Conservation (phyloP, 1,284 basidiomycete genomes). For the Bjerkandera adusta region DNA sequence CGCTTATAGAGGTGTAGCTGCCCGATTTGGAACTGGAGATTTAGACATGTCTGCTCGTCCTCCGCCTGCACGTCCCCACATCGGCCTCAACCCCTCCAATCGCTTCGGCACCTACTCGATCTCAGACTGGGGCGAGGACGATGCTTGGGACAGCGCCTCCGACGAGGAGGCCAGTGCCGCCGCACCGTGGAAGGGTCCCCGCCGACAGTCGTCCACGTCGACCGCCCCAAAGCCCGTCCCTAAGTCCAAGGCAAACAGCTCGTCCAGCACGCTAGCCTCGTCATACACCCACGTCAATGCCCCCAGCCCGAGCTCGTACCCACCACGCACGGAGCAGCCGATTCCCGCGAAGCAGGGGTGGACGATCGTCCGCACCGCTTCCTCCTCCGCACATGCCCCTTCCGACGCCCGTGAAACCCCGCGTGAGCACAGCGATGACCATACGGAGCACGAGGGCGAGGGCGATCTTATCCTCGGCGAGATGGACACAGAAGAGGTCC, state of each 20-base stretch:
- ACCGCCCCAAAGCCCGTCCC: conserved; percentile 59
- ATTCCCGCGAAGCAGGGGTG: conserved; percentile 56
- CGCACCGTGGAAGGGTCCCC: conserved; percentile 44
- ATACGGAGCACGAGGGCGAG: conserved; percentile 51
- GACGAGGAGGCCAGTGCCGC: conserved; percentile 71
- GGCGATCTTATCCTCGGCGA: conserved; percentile 75
- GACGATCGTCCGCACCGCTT: conserved; percentile 67
- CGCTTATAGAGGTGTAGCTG: conserved; percentile 3
- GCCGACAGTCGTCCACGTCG: conserved; percentile 29
- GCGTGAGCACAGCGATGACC: conserved; percentile 31
- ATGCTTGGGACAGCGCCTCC: conserved; percentile 87
- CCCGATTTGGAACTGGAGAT: conserved; percentile 9
- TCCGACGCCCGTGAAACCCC: conserved; percentile 31
- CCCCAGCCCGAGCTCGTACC: conserved; percentile 76
- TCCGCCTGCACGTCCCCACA: conserved; percentile 75
- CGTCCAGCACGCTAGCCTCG: conserved; percentile 69
- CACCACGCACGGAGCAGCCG: conserved; percentile 45
- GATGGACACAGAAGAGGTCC: conserved; percentile 60
- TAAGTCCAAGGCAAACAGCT: conserved; percentile 42
- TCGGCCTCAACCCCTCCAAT: conserved; percentile 56
- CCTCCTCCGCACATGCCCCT: no score
- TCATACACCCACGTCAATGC: conserved; percentile 81
- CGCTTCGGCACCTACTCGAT: conserved; percentile 42
- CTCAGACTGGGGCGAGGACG: conserved; percentile 77
- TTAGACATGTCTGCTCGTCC: conserved; percentile 57